Percentiles rank a stretch among this genome's conserved stretches.
phyloP scores from a whole-genome alignment of 1,284 basidiomycete species.

The Amylostereum areolatum region DNA sequence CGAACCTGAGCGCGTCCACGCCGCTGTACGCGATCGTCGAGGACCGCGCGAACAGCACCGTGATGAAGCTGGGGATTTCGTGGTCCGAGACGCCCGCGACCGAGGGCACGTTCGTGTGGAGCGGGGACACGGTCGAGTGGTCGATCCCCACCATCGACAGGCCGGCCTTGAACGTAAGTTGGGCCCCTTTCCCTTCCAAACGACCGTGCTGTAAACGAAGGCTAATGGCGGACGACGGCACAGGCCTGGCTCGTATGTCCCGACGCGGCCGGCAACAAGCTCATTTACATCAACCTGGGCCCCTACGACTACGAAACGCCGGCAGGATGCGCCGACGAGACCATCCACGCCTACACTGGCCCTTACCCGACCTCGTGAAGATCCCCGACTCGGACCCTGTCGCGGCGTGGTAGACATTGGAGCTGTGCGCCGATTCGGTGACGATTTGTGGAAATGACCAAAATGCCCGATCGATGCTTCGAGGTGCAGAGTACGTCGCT shows the following conservation, averaged over 20 bases:
- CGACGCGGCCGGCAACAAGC: constrained; percentile 38
- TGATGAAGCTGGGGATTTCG: constrained; percentile 41
- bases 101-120: constrained; percentile 45
- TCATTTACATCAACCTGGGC: constrained; percentile 53
- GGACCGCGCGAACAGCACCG: constrained; percentile 37
- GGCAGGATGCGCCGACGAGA: constrained; percentile 54
- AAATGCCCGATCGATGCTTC: too few species aligned
- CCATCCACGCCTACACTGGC: constrained; percentile 59
- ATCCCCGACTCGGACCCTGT: too few species aligned
- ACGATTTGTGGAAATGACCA: too few species aligned
- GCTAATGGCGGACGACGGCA: background rate
- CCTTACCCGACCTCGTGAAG: constrained; percentile 26
- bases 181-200: background rate
- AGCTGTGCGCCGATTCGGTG: too few species aligned
- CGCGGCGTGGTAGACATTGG: too few species aligned
- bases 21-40: constrained; percentile 46
- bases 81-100: constrained; percentile 41
- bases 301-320: constrained; percentile 53
- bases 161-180: constrained; percentile 44
- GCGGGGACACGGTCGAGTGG: constrained; percentile 53
- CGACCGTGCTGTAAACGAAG: background rate
- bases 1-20: constrained; percentile 22
- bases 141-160: constrained; percentile 38
- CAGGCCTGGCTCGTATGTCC: constrained; percentile 53
- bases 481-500: too few species aligned